Percentiles rank a stretch among this genome's conserved stretches.
phyloP scores from a whole-genome alignment of 2,329 filamentous ascomycete genomes.

The Exophiala dermatitidis region DNA sequence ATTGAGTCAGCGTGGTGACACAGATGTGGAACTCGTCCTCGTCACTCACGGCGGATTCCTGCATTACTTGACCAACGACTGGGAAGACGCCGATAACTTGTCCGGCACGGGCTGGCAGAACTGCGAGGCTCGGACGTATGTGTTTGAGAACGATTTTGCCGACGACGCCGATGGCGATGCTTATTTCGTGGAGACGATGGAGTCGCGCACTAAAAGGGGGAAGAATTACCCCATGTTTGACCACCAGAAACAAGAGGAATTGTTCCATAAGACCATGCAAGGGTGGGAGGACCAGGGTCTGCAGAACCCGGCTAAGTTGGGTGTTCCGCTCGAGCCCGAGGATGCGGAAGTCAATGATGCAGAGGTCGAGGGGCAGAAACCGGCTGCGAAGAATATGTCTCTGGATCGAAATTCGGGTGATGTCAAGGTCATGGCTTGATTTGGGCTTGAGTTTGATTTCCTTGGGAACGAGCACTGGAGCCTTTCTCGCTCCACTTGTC shows the following conservation, averaged over 20 bases:
- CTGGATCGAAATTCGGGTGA: not conserved
- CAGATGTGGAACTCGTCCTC: constrained; percentile 58
- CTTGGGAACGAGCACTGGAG: too few species aligned
- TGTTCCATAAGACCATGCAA: constrained; percentile 36
- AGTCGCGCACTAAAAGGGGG: constrained; percentile 38
- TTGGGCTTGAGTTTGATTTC: not conserved
- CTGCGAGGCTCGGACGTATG: constrained; percentile 63
- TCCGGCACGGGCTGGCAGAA: constrained; percentile 61
- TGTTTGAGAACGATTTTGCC: constrained; percentile 43
- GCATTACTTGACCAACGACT: constrained; percentile 80
- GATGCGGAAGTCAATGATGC: not conserved
- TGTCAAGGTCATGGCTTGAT: not conserved
- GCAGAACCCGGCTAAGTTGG: not conserved
- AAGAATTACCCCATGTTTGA: constrained; percentile 32
- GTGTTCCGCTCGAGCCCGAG: not conserved
- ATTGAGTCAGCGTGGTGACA: constrained; percentile 50
- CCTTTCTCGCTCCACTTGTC: too few species aligned
- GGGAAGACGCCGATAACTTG: constrained; percentile 47
- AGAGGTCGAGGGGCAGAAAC: constrained; percentile 2
- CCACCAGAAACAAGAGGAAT: constrained; percentile 34
- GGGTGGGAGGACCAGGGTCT: constrained; percentile 41
- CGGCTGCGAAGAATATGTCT: constrained; percentile 6
- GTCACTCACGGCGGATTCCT: constrained; percentile 79
- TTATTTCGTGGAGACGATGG: constrained; percentile 36
- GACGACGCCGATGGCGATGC: constrained; percentile 36